Base-by-base conservation (phyloP, 176 grass and related monocot genomes). In the Canna indica region DNA sequence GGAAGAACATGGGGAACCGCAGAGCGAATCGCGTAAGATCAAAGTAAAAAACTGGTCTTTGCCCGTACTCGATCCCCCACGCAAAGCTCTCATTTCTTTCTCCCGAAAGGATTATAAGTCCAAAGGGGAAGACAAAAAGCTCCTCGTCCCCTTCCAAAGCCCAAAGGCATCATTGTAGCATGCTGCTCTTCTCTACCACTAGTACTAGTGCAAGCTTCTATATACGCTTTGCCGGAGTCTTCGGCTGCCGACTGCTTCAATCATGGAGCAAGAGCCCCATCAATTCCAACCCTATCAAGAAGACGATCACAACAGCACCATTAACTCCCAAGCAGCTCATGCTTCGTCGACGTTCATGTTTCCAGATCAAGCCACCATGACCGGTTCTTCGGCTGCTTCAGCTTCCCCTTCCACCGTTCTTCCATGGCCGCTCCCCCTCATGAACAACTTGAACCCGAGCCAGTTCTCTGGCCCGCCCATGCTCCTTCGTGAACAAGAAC, bases 11-110 rank as follows among this genome's bases (percentile, higher is more conserved):
- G 63, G 64, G 50, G 68, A 96, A 78, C 83, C 79, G 81, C 83
- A 93, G 90, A 85, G 77, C 53, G 77, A 85, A 75, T 85, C 78
- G 89, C 90, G 90, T 99, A 83, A 80, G 82, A 84, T 75, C 82
- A 77, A 99, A 94, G 94, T 85, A 84, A 93, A 74, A 81, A 62
- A 16, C 35, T 24, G 63, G 35, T 66, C 63, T 66, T 66, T 18
- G 33, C 35, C 63, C 63, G 34, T 41, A 38, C 35, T 32, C 63
- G 35, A 22, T 38, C 5, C 12, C 17, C 26, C 63, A n/a, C n/a
- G n/a, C n/a, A n/a, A n/a, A n/a, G n/a, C n/a, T n/a, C n/a, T n/a
- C n/a, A n/a, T n/a, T n/a, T n/a, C n/a, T n/a, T n/a, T n/a, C n/a
- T 10, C 63, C 33, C 22, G 63, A 36, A 38, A 34, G 63, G 58